phyloP scores from a whole-genome alignment of 2,329 filamentous ascomycete genomes.

The Sodiomyces alkalinus region DNA sequence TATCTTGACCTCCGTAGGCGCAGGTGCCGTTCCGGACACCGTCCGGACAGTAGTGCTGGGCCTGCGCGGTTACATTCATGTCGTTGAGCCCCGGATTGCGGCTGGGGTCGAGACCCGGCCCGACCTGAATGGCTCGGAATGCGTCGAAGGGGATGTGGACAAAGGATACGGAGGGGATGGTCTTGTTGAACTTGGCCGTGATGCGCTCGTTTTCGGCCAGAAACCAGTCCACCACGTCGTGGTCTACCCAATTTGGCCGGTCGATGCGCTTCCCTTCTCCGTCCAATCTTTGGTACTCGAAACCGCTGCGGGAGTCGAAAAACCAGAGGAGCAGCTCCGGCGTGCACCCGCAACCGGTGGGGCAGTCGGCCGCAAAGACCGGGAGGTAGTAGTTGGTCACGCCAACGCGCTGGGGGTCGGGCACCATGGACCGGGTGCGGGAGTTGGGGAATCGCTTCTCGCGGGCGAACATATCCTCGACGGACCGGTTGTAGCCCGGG shows the following conservation, averaged over 20 bases:
- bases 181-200: constrained; percentile 14
- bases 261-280: constrained; percentile 14
- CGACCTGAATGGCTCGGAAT: constrained; percentile 22
- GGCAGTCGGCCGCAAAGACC: constrained; percentile 22
- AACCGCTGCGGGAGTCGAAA: constrained; percentile 51
- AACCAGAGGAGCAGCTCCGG: constrained; percentile 49
- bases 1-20: constrained; percentile 33
- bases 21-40: constrained; percentile 21
- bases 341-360: constrained; percentile 13
- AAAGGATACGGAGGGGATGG: constrained; percentile 30
- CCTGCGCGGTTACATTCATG: constrained; percentile 23
- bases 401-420: constrained; percentile 16
- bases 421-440: constrained; percentile 25
- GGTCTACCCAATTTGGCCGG: constrained; percentile 29
- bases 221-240: constrained; percentile 30
- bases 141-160: constrained; percentile 32
- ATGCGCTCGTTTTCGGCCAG: constrained; percentile 16
- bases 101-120: constrained; percentile 18
- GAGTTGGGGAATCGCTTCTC: constrained; percentile 23
- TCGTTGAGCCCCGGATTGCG: constrained; percentile 29
- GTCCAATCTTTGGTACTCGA: constrained; percentile 25
- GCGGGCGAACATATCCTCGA: constrained; percentile 23
- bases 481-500: constrained; percentile 40
- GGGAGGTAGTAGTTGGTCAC: constrained; percentile 32
- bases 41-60: constrained; percentile 26